These are phyloP conservation scores for Aquilaria yunnanensis DNA, from an alignment of 345 rosid species.

Conservation along the genomic window DNA sequence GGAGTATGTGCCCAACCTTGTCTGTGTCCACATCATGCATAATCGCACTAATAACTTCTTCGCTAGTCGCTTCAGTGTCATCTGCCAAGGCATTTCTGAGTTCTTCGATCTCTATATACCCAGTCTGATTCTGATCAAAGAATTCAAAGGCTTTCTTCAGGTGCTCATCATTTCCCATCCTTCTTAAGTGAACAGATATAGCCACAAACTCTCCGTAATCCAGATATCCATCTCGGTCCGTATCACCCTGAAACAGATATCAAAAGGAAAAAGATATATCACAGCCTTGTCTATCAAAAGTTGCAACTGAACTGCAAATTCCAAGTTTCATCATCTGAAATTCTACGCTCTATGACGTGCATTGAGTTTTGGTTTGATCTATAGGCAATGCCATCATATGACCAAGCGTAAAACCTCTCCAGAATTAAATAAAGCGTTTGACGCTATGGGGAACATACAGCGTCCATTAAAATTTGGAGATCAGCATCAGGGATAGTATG, in stretches of 20 bases:
- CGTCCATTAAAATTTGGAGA: constrained; percentile 92
- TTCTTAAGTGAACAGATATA: constrained; percentile 86
- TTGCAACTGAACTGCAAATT: background rate
- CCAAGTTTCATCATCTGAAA: background rate
- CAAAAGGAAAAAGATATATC: background rate
- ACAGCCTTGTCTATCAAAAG: background rate
- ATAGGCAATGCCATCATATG: too few species aligned
- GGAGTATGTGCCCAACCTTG: constrained; percentile 42
- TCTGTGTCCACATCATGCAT: constrained; percentile 94
- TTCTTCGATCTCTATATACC: constrained; percentile 88
- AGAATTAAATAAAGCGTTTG: background rate
- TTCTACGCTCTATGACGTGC: background rate
- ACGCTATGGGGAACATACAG: constrained; percentile 44
- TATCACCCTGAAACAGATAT: constrained; percentile 61
- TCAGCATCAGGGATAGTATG: constrained; percentile 69
- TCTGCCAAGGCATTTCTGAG: constrained; percentile 63
- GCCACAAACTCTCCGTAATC: constrained; percentile 85
- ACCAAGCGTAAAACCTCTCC: background rate
- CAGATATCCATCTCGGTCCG: constrained; percentile 71
- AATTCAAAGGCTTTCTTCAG: constrained; percentile 80
- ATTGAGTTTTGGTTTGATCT: background rate
- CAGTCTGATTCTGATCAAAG: constrained; percentile 66
- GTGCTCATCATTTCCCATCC: constrained; percentile 88
- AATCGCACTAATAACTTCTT: constrained; percentile 77
- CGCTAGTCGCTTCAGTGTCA: constrained; percentile 58